Base-by-base conservation (phyloP, 768 basidiomycete genomes). In the Termitomyces titanicus region DNA sequence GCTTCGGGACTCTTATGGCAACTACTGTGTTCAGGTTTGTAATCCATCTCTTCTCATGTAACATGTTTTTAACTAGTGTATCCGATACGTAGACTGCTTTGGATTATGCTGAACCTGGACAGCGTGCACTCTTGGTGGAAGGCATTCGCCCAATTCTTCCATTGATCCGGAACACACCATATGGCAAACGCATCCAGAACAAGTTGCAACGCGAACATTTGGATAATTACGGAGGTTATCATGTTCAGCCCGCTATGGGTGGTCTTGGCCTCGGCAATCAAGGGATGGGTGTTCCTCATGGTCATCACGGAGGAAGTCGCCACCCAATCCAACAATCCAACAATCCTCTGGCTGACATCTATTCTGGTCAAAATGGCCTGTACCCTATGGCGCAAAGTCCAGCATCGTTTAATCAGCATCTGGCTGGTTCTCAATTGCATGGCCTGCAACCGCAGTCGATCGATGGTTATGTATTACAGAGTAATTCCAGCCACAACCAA, bases 171-270 rank as follows among this genome's bases (percentile, higher is more conserved):
- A 99, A 99, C 74, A 99, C 97, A 10, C 97, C 97, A 7, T 99
- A 99, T 64, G 97, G 97, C 63, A 99, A 99, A 78, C 88, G 97
- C 42, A 99, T 99, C 66, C 96, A 98, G 72, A 95, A 94, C 78
- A 98, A 98, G 74, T 77, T 98, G 51, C 95, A 97, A 72, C 92
- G 96, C 55, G 94, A 96, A 73, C 90, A 92, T 63, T 80, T 89
- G 72, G 89, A 90, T 61, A 79, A 75, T 53, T 86, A 78, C 57
- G 78, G 79, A 45, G 78, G 79, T 53, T 85, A 84, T 66, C 79
- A 82, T 55, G 79, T 78, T 65, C 84, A 82, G 63, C 83, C 84
- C 62, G 70, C 78, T 31, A 74, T 88, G 59, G 74, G 80, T 54
- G 85, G 79, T 63, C 79, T 85, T 73, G 73, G 77, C 20, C 74